These are phyloP conservation scores for Fusarium virguliforme DNA, from an alignment of 2,329 filamentous ascomycete genomes.

Conservation along the genomic window DNA sequence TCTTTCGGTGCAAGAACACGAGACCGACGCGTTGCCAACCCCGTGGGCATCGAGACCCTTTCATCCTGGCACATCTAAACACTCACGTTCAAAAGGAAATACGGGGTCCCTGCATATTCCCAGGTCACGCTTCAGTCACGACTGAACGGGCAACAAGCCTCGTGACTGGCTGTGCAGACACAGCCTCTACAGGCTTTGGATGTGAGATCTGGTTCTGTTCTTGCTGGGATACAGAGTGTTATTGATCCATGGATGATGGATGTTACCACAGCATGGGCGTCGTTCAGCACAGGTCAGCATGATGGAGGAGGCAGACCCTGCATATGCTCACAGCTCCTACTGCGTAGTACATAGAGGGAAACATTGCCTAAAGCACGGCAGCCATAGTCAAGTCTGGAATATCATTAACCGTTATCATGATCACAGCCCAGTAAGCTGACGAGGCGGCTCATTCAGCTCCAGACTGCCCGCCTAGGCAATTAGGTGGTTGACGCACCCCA, in stretches of 20 bases:
- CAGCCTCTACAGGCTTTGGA: slow-evolving; percentile 25
- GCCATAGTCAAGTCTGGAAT: neutral
- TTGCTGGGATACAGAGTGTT: neutral
- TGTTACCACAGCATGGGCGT: too few relatives aligned
- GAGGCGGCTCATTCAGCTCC: neutral
- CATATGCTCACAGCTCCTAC: neutral
- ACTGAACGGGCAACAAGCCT: slow-evolving; percentile 39
- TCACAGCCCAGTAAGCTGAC: slow-evolving; percentile 1
- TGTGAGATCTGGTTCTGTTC: slow-evolving; percentile 31
- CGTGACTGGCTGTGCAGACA: slow-evolving; percentile 37
- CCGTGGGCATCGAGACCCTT: slow-evolving; percentile 1
- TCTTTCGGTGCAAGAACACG: slow-evolving; percentile 4
- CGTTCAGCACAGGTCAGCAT: neutral
- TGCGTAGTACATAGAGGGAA: too few relatives aligned
- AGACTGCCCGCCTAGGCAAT: neutral
- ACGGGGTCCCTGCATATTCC: slow-evolving; percentile 33
- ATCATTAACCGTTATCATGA: neutral
- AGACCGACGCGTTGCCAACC: neutral
- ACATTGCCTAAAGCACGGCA: neutral
- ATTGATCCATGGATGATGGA: neutral
- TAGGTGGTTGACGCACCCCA: slow-evolving; percentile 30
- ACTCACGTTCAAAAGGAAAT: slow-evolving; percentile 32
- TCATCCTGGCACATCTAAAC: neutral
- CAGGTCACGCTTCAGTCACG: slow-evolving; percentile 25
- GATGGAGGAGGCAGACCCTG: neutral